A percentile compares a stretch with the other conserved stretches of the same genome.
Evolutionary conservation across 2,329 filamentous ascomycete species (phyloP).

Genomic region (Phoma herbarum): DNA sequence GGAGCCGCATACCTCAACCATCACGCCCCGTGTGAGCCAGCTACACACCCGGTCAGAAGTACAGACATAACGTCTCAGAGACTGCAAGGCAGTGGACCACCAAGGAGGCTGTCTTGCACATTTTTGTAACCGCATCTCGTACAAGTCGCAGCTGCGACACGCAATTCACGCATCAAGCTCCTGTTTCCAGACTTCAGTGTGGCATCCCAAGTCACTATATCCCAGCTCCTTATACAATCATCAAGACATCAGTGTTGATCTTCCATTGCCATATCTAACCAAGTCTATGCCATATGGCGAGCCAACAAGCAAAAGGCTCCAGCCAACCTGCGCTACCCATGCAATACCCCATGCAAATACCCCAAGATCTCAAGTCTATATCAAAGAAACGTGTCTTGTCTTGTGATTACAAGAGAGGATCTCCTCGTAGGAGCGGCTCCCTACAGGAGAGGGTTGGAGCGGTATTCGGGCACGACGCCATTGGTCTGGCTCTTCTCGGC

Average conservation of each 20-base stretch:
- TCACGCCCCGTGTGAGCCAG: neutral
- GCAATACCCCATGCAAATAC: constrained; percentile 23
- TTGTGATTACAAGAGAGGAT: neutral
- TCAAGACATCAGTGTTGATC: neutral
- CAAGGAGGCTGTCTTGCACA: neutral
- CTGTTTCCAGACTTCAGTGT: neutral
- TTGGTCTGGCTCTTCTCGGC: constrained; percentile 61
- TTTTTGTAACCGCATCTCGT: neutral
- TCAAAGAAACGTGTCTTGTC: constrained; percentile 12
- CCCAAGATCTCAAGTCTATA: constrained; percentile 21
- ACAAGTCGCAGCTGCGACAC: neutral
- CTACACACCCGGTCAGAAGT: neutral
- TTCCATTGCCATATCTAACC: constrained; percentile 22
- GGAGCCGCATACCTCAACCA: constrained; percentile 35
- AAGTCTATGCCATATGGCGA: constrained; percentile 37
- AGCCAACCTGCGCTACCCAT: constrained; percentile 29
- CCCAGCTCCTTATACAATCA: neutral
- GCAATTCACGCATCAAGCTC: neutral
- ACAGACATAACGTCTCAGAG: neutral
- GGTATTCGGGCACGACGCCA: constrained; percentile 68
- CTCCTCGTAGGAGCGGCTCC: neutral
- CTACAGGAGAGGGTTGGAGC: constrained; percentile 69
- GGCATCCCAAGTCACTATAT: neutral
- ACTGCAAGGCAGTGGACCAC: neutral
- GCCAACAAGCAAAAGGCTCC: constrained; percentile 25